Evolutionary conservation across 1,284 basidiomycete genomes (phyloP), one percentile per base, ranked within the genome.

Genomic region (Melampsora larici-populina): DNA sequence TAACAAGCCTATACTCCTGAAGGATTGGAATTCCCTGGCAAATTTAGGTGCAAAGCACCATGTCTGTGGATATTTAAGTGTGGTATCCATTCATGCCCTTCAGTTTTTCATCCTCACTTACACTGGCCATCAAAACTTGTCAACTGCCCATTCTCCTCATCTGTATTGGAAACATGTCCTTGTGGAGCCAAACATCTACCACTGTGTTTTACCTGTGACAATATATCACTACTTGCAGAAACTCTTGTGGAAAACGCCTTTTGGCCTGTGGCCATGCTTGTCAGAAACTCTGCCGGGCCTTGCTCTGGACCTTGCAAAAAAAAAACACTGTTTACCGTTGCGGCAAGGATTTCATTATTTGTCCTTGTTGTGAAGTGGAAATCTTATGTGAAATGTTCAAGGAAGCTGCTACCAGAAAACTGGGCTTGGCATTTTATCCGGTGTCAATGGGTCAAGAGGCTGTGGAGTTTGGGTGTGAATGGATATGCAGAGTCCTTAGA

Each of bases 1-100:
- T 29, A 2, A 21, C 26, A 11, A 36, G 40, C 31, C 18, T 75
- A 66, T 31, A 67, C 72, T 17, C 1, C 48, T 24, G 48, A 75
- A 49, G 72, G 64, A 40, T 67, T 49, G n/a, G 8, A 15, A 60
- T 76, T 66, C 66, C 26, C 69, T 13, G 74, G 66, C 18, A 66
- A 76, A 69, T 76, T 76, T 24, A 26, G 51, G 21, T 76, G 74
- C 43, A 43, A 76, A 26, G 31, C 66, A 24, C 31, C 55, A n/a
- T 76, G 74, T 63, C 49, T 6, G 18, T 63, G 74, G 74, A 69
- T 48, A 33, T 76, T 68, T 49, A 66, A 76, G 29, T 76, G 74
- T 58, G 55, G 43, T 13, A 49, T 76, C 36, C 74, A 76, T 51
- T 26, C 74, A 11, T 76, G 74, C 58, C 31, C 66, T 62, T 69